Percentiles rank a stretch among this genome's conserved stretches.
Conservation (phyloP, 2,329 filamentous ascomycete species). For the Xylaria sp. region DNA sequence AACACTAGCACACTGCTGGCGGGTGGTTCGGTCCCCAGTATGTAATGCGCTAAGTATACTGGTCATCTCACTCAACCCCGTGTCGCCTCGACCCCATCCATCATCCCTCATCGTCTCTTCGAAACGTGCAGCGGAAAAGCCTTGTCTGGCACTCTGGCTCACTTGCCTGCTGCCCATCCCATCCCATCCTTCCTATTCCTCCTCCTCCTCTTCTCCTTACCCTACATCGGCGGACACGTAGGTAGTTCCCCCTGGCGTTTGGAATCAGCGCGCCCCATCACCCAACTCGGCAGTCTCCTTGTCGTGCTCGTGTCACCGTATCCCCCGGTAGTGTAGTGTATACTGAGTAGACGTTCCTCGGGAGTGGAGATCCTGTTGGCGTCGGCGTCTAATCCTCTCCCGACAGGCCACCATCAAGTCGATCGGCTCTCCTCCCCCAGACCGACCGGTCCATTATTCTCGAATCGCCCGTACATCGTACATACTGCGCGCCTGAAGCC, state of each 20-base stretch:
- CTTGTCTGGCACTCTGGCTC: conserved; percentile 28
- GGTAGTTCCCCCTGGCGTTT: background rate
- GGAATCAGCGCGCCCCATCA: background rate
- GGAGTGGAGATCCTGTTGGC: conserved; percentile 18
- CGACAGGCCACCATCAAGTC: conserved; percentile 12
- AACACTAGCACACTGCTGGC: background rate
- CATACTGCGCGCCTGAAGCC: background rate
- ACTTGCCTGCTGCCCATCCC: background rate
- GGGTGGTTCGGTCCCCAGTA: background rate
- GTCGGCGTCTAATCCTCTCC: conserved; percentile 16
- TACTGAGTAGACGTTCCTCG: background rate
- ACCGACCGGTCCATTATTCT: conserved; percentile 20
- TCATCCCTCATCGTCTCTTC: conserved; percentile 37
- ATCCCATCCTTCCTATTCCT: background rate
- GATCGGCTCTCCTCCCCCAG: conserved; percentile 13
- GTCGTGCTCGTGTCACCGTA: conserved; percentile 9
- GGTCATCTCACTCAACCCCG: conserved; percentile 36
- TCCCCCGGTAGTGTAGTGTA: background rate
- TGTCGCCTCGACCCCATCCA: conserved; percentile 32
- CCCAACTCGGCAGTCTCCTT: conserved; percentile 9
- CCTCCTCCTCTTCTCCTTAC: background rate
- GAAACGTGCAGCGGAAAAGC: conserved; percentile 34
- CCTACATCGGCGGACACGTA: background rate
- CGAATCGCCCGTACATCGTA: conserved; percentile 6
- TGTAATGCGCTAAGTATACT: background rate